Conservation (phyloP, 441 rosid genomes). For the Arabidopsis lyrata region DNA sequence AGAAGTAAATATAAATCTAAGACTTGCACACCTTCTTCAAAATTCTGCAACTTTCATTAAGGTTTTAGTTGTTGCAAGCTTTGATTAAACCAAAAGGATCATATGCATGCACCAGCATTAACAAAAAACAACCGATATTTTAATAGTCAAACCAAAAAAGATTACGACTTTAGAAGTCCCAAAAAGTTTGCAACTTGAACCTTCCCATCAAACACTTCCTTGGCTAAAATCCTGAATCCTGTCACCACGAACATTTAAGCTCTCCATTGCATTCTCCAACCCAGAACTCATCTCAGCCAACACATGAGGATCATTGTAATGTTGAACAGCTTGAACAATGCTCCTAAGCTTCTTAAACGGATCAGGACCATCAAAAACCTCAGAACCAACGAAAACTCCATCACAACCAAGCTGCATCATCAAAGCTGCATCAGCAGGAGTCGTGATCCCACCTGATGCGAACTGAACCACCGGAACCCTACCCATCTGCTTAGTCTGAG, state of each 20-base stretch:
- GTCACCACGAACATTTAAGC: slow-evolving; percentile 54
- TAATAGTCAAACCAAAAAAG: not conserved
- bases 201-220: slow-evolving; percentile 31
- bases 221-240: slow-evolving; percentile 58
- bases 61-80: not conserved
- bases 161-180: slow-evolving; percentile 1
- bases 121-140: not conserved
- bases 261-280: slow-evolving; percentile 57
- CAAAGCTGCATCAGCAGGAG: slow-evolving; percentile 86
- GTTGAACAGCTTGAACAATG: slow-evolving; percentile 81
- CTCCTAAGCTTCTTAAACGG: slow-evolving; percentile 64
- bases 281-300: slow-evolving; percentile 72
- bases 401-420: slow-evolving; percentile 93
- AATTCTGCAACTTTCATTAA: not conserved
- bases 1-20: no score
- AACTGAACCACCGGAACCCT: slow-evolving; percentile 78
- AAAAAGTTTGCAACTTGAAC: not conserved
- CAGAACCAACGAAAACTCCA: slow-evolving; percentile 73
- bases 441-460: slow-evolving; percentile 80
- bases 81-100: not conserved
- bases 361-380: slow-evolving; percentile 66
- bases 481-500: slow-evolving; percentile 90
- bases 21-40: no score
- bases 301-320: slow-evolving; percentile 80
- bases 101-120: slow-evolving; percentile 13